Percentiles rank a stretch among this genome's conserved stretches.
These are phyloP conservation scores for Bauhinia variegata DNA, from an alignment of 306 rosid genomes.

Conservation along the genomic window DNA sequence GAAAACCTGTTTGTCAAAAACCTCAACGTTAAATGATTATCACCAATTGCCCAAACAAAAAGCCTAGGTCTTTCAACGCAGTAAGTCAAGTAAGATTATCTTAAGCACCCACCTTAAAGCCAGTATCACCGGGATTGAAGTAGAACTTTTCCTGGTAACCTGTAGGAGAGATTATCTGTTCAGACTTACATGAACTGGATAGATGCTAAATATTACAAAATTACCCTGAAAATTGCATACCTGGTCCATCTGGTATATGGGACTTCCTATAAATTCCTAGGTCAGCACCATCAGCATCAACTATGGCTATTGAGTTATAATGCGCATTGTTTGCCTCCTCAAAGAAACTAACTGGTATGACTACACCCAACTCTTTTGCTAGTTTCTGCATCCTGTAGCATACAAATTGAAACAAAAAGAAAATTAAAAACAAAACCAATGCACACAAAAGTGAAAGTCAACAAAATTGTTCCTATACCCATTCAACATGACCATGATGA, in stretches of 20 bases:
- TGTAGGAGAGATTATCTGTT: slow-evolving; percentile 42
- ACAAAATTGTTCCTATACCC: slow-evolving; percentile 22
- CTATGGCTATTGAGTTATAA: slow-evolving; percentile 82
- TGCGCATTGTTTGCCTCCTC: slow-evolving; percentile 99
- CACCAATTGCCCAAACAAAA: slow-evolving; percentile 13
- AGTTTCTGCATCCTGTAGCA: slow-evolving; percentile 81
- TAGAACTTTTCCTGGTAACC: slow-evolving; percentile 98
- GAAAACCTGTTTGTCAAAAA: slow-evolving; percentile 73
- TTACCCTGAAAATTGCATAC: slow-evolving; percentile 43
- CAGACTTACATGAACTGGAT: background rate
- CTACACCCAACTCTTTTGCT: slow-evolving; percentile 83
- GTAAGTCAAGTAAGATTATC: slow-evolving; percentile 19
- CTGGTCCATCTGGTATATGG: slow-evolving; percentile 97
- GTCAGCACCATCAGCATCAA: slow-evolving; percentile 94
- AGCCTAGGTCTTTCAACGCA: slow-evolving; percentile 26
- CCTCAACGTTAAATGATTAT: slow-evolving; percentile 34
- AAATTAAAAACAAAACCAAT: slow-evolving; percentile 27
- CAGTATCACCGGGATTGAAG: slow-evolving; percentile 96
- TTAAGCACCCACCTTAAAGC: slow-evolving; percentile 75
- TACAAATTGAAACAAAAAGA: slow-evolving; percentile 33
- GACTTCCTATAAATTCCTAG: slow-evolving; percentile 96
- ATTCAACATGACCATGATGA: background rate
- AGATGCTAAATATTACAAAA: background rate
- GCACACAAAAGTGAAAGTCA: slow-evolving; percentile 18
- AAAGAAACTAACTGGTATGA: slow-evolving; percentile 91